Conservation (phyloP, 306 rosid species). For the Arachis hypogaea region DNA sequence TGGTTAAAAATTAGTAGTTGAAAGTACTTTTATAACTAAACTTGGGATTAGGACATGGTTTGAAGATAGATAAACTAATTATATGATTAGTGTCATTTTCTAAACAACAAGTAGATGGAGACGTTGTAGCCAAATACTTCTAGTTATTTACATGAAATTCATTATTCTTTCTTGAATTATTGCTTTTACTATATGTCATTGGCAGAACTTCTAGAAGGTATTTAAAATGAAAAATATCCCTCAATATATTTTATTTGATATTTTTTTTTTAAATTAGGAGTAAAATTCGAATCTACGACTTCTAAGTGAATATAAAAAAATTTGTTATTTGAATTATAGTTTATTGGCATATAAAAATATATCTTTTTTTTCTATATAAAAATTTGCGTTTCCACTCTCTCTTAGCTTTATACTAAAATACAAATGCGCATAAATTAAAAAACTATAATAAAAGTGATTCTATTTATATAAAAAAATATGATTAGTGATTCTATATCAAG, state of each 20-base stretch:
- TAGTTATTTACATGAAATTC: background rate
- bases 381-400: background rate
- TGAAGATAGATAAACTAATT: constrained; percentile 1
- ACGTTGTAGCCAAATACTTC: constrained; percentile 1
- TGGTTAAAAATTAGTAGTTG: background rate
- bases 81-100: constrained; percentile 7
- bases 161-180: constrained; percentile 31
- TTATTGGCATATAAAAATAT: no score
- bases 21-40: constrained; percentile 6
- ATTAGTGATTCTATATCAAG: background rate
- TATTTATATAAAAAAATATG: no score
- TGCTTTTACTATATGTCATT: constrained; percentile 22
- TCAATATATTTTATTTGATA: no score
- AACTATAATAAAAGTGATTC: background rate
- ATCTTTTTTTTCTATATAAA: background rate
- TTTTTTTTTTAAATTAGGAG: no score
- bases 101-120: background rate
- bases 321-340: no score
- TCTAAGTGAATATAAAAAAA: no score
- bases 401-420: background rate
- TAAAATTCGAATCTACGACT: no score
- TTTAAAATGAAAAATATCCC: background rate
- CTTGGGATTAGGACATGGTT: constrained; percentile 36
- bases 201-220: constrained; percentile 35
- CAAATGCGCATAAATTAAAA: background rate